A percentile compares a stretch with the other conserved stretches of the same genome.
Conservation (phyloP, 2,329 filamentous ascomycete genomes). For the Geoglossum cookeanum region DNA sequence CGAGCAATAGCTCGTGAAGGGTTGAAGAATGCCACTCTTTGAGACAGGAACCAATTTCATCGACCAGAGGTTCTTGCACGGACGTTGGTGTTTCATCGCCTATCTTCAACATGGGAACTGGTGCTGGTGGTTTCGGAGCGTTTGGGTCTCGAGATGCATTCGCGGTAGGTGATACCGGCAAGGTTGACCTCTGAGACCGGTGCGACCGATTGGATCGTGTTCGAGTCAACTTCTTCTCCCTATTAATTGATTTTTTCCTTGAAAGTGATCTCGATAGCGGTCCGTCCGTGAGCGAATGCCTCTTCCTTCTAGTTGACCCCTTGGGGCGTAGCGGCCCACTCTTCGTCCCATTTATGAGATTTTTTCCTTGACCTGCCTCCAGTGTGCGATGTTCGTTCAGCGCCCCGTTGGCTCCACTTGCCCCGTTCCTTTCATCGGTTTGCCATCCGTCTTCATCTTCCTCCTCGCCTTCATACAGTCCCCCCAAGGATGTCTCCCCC, state of each 20-base stretch:
- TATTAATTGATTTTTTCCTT: background rate
- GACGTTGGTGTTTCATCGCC: constrained; percentile 93
- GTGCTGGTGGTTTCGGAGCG: constrained; percentile 63
- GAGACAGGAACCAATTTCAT: constrained; percentile 92
- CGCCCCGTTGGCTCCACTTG: background rate
- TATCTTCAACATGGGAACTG: constrained; percentile 93
- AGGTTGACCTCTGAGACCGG: background rate
- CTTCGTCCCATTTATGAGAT: background rate
- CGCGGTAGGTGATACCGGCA: background rate
- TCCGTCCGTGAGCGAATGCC: background rate
- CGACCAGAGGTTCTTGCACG: constrained; percentile 71
- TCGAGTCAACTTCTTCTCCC: background rate
- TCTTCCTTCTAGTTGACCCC: background rate
- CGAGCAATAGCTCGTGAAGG: constrained; percentile 74
- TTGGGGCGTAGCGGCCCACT: background rate
- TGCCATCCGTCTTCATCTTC: background rate
- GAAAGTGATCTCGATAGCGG: constrained; percentile 2
- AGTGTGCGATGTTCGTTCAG: background rate
- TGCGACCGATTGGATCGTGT: background rate
- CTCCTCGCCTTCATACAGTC: constrained; percentile 16
- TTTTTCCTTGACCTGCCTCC: background rate
- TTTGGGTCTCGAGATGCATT: constrained; percentile 40
- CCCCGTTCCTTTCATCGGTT: background rate
- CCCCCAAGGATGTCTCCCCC: constrained; percentile 44
- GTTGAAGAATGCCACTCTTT: constrained; percentile 98